Evolutionary conservation across 345 rosid genomes (phyloP).

Genomic region (Sonneratia caseolaris): DNA sequence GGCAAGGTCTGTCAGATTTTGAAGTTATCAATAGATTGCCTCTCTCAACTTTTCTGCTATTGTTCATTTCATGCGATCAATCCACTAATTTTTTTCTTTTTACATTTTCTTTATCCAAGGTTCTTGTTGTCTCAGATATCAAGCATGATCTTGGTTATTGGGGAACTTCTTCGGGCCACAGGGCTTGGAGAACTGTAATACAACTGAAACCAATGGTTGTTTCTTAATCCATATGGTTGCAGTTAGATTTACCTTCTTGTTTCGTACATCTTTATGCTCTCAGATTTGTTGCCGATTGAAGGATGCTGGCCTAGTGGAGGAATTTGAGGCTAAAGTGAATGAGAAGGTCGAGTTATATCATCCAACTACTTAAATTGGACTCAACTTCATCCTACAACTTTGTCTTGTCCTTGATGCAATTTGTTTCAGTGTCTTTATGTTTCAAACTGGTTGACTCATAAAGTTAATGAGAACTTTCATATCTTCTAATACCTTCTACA

Average conservation of each 20-base stretch:
- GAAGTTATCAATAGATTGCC: not conserved
- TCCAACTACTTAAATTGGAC: not conserved
- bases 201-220: not conserved
- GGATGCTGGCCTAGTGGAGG: slow-evolving; percentile 63
- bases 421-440: not conserved
- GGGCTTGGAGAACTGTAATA: slow-evolving; percentile 80
- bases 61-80: slow-evolving; percentile 13
- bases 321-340: slow-evolving; percentile 68
- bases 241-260: slow-evolving; percentile 1
- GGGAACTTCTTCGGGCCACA: slow-evolving; percentile 48
- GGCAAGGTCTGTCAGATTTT: slow-evolving; percentile 49
- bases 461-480: not conserved
- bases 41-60: not conserved
- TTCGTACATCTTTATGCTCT: slow-evolving; percentile 12
- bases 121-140: slow-evolving; percentile 79
- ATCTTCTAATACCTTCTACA: not conserved
- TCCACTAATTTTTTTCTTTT: slow-evolving; percentile 22
- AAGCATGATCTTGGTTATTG: slow-evolving; percentile 71
- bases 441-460: not conserved
- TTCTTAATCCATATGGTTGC: not conserved
- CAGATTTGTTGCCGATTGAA: slow-evolving; percentile 72
- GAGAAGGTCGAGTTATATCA: slow-evolving; percentile 41
- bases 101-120: slow-evolving; percentile 37
- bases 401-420: not conserved
- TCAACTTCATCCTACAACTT: not conserved